Percentiles rank a stretch among this genome's conserved stretches.
Evolutionary conservation across 495 filamentous ascomycete genomes (phyloP).

Genomic region (Aspergillus leporis): DNA sequence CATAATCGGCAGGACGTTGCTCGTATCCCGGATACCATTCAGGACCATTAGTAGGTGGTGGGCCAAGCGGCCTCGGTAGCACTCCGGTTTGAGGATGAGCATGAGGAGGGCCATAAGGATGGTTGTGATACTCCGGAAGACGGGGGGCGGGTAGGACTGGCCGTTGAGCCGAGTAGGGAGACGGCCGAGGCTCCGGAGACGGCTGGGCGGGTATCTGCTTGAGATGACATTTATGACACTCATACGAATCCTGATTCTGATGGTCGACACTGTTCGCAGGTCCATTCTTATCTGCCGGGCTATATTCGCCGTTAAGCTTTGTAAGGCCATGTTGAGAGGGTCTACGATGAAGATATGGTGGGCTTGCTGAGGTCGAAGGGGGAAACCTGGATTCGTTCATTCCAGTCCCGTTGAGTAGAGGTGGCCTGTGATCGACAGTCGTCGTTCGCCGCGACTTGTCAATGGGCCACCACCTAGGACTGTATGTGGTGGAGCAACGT

Average conservation of each 20-base stretch:
- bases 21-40: slow-evolving; percentile 40
- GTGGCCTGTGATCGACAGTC: slow-evolving; percentile 23
- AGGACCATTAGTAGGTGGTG: slow-evolving; percentile 30
- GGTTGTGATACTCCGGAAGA: slow-evolving; percentile 30
- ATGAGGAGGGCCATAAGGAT: slow-evolving; percentile 34
- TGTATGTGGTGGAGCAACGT: slow-evolving; percentile 40
- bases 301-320: slow-evolving; percentile 35
- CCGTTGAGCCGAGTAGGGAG: slow-evolving; percentile 36
- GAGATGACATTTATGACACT: slow-evolving; percentile 57
- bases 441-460: slow-evolving; percentile 24
- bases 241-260: slow-evolving; percentile 24
- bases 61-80: slow-evolving; percentile 34
- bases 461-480: slow-evolving; percentile 47
- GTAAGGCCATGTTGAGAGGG: slow-evolving; percentile 26
- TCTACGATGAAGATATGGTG: slow-evolving; percentile 30
- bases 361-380: slow-evolving; percentile 22
- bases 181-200: slow-evolving; percentile 37
- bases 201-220: slow-evolving; percentile 39
- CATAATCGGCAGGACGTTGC: slow-evolving; percentile 29
- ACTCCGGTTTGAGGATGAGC: slow-evolving; percentile 33
- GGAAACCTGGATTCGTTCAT: slow-evolving; percentile 20
- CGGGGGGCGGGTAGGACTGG: slow-evolving; percentile 37
- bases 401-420: slow-evolving; percentile 36
- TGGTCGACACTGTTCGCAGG: slow-evolving; percentile 9
- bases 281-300: slow-evolving; percentile 11